A percentile compares a stretch with the other conserved stretches of the same genome.
Evolutionary conservation across 352 stramenopile species (phyloP).

Genomic region (Phytophthora sp.): DNA sequence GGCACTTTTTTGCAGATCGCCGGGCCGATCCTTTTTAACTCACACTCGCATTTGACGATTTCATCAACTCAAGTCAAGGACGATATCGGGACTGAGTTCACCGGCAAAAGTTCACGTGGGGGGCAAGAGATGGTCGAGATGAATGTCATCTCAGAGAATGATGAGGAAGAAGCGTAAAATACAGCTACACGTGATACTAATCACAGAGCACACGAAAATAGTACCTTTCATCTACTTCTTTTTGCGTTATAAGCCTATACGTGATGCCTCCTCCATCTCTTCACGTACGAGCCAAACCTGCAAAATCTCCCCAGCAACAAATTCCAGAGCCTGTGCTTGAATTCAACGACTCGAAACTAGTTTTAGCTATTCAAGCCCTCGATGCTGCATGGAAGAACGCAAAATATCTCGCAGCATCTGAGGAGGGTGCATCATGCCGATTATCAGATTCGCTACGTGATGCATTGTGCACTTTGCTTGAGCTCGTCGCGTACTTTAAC

Average conservation of each 20-base stretch:
- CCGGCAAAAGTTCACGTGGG: constrained; percentile 46
- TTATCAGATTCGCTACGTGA: constrained; percentile 21
- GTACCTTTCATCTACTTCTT: constrained; percentile 4
- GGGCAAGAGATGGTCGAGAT: constrained; percentile 69
- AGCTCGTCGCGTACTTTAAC: constrained; percentile 36
- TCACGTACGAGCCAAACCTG: not conserved
- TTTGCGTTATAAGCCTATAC: no score
- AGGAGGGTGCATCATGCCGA: not conserved
- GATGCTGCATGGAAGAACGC: constrained; percentile 32
- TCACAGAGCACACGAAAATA: constrained; percentile 30
- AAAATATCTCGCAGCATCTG: not conserved
- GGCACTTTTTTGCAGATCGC: constrained; percentile 89
- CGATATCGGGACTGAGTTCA: constrained; percentile 60
- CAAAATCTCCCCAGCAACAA: not conserved
- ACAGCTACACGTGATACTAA: not conserved
- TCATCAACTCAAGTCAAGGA: constrained; percentile 51
- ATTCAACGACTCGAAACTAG: constrained; percentile 38
- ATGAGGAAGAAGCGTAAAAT: constrained; percentile 64
- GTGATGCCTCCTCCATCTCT: constrained; percentile 13
- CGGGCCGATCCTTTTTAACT: constrained; percentile 87
- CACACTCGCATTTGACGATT: constrained; percentile 75
- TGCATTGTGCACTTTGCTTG: constrained; percentile 37
- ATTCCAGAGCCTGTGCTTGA: not conserved
- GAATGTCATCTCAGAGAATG: constrained; percentile 85
- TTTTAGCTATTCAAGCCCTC: constrained; percentile 50